Base-by-base conservation (phyloP, 1,284 basidiomycete genomes). In the Apiotrichum veenhuisii region DNA sequence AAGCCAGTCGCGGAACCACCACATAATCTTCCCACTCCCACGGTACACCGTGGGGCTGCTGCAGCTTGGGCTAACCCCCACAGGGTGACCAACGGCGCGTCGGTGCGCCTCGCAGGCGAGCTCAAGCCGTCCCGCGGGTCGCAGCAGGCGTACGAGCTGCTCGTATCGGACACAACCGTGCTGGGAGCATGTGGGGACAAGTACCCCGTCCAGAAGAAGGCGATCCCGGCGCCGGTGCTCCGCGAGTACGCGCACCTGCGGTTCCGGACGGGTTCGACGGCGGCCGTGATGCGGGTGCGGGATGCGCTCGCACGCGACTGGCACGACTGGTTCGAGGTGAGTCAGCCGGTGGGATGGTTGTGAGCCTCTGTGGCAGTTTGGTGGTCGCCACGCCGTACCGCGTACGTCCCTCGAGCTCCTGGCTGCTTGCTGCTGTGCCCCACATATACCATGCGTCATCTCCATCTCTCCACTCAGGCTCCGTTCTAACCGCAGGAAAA, bases 191-290 rank as follows among this genome's bases (percentile, higher is more conserved):
- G 88, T 69, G 84, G 90, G 70, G 85, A 87, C 61, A 87, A 88
- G 55, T 94, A 94, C 71, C 91, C 91, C 0, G 89, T 92, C 44
- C 91, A 91, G 76, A 94, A 92, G 75, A 86, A 93, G 74, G 75
- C 83, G 22, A 80, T 89, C 18, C 83, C 88, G 0, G 75, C 82
- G 2, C 86, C 90, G 57, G 87, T 89, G 63, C 80, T 95, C 25
- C 82, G 92, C 7, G 88, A 91, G 58, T 81, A 91, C 68, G 84
- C 85, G 14, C 91, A 96, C 76, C 75, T 97, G 15, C 85, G 93
- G 10, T 82, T 87, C n/a, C 82, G 92, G 8, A 91, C 89, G 10
- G 80, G 84, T 20, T 78, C 81, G 2, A 85, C 85, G 37, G 85
- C 84, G 1, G 82, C 87, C 34, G 85, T 91, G 78, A 79, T 95